A percentile compares a stretch with the other conserved stretches of the same genome.
Evolutionary conservation across 1,284 basidiomycete species (phyloP).

Genomic region (Stereum hirsutum): DNA sequence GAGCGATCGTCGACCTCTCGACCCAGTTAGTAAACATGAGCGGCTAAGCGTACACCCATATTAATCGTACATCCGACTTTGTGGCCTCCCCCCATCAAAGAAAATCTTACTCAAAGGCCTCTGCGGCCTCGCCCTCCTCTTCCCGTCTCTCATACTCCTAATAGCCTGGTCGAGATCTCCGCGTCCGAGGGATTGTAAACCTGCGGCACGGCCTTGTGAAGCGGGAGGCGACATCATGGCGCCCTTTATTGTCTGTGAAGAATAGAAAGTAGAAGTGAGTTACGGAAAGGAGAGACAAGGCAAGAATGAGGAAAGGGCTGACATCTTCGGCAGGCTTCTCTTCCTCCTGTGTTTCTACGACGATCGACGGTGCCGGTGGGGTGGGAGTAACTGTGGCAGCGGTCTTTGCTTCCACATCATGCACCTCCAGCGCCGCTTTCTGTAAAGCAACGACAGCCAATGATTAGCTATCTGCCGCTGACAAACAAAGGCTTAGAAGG

Average conservation of each 20-base stretch:
- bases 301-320: constrained; percentile 5
- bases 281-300: constrained; percentile 3
- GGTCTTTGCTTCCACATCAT: constrained; percentile 38
- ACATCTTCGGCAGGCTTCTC: constrained; percentile 21
- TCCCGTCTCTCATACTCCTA: constrained; percentile 67
- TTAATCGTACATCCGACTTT: constrained; percentile 27
- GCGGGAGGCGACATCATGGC: constrained; percentile 17
- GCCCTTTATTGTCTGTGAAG: constrained; percentile 29
- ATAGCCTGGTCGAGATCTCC: constrained; percentile 80
- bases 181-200: constrained; percentile 45
- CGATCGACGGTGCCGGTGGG: constrained; percentile 7
- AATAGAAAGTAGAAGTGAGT: background rate
- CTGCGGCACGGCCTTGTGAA: constrained; percentile 32
- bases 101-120: constrained; percentile 71
- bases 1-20: no score
- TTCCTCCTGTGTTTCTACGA: constrained; percentile 7
- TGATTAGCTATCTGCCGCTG: no score
- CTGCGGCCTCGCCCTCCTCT: constrained; percentile 40
- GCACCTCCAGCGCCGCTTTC: constrained; percentile 73
- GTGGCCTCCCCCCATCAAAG: constrained; percentile 49
- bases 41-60: background rate
- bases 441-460: constrained; percentile 21
- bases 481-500: background rate
- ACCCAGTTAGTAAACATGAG: background rate
- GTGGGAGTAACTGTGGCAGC: constrained; percentile 9